Base-by-base conservation (phyloP, 2,329 filamentous ascomycete genomes). In the Nemania sp. region DNA sequence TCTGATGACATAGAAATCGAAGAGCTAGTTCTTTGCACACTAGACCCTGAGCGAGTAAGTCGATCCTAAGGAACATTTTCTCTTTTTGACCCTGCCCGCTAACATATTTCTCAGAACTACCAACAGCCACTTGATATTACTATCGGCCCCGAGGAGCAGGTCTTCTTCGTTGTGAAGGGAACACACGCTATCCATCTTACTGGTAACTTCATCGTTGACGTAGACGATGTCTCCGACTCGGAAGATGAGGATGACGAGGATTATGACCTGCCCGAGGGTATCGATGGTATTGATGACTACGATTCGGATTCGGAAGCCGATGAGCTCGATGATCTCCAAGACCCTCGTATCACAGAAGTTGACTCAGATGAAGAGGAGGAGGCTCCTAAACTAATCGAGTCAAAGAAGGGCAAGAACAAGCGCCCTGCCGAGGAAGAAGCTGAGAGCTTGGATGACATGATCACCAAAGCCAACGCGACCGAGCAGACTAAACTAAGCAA, bases 101-200 rank as follows among this genome's bases (percentile, higher is more conserved):
- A 24, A 49, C 49, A 24, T 3, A 32, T 8, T 35, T 10, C 62
- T 54, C 76, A 98, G 96, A 89, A 93, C 85, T 97, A 92, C 87
- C 96, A 99, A 84, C 97, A 99, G 83, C 84, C 96, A 55, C 89
- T 99, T 67, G 93, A 99, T 82, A 93, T 99, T 81, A 96, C 93
- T 72, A 89, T 99, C 79, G 90, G 89, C 76, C 92, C 97, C 80
- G 89, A 92, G 74, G 96, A 99, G 86, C 89, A 89, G 75, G 91
- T 98, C 73, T 97, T 93, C 87, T 98, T 99, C 86, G 89, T 92
- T 79, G 94, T 97, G 73, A 90, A 88, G 70, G 96, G 96, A 76
- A 96, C 93, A 70, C 94, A 98, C 87, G 89, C 92, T 72, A 87
- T 99, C 77, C 96, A 91, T 84, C 88, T 99, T 68, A 98, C 95